A percentile compares a stretch with the other conserved stretches of the same genome.
Evolutionary conservation across 257 asterid species (phyloP).

Genomic region (Lycium barbarum): DNA sequence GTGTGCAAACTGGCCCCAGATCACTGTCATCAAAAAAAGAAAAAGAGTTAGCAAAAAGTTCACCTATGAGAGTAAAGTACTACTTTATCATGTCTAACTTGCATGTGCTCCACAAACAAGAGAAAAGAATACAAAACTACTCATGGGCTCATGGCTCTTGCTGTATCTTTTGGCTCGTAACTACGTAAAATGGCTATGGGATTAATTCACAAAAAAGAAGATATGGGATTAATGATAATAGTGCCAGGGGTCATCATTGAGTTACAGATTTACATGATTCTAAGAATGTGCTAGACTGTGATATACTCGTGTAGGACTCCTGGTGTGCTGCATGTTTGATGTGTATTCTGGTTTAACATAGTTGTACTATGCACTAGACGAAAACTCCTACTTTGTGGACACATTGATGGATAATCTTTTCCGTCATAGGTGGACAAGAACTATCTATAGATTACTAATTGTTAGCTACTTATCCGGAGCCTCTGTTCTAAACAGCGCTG

Average conservation of each 20-base stretch:
- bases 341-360: conserved; percentile 4
- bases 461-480: conserved; percentile 14
- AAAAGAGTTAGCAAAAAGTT: not conserved
- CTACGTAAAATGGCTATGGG: not conserved
- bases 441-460: conserved; percentile 6
- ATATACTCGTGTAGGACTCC: not conserved
- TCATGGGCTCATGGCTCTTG: not conserved
- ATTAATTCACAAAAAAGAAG: not conserved
- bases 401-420: conserved; percentile 21
- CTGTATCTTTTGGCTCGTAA: not conserved
- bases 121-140: not conserved
- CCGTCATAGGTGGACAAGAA: not conserved
- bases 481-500: not conserved
- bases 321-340: not conserved
- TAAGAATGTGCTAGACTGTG: not conserved
- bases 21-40: not conserved
- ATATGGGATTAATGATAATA: not conserved
- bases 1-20: not conserved
- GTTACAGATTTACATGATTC: not conserved
- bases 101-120: not conserved
- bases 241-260: not conserved
- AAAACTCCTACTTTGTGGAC: not conserved
- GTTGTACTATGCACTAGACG: not conserved
- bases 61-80: not conserved
- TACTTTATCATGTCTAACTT: conserved; percentile 1